Conservation (phyloP, 2,329 filamentous ascomycete genomes). For the Colletotrichum costaricense region DNA sequence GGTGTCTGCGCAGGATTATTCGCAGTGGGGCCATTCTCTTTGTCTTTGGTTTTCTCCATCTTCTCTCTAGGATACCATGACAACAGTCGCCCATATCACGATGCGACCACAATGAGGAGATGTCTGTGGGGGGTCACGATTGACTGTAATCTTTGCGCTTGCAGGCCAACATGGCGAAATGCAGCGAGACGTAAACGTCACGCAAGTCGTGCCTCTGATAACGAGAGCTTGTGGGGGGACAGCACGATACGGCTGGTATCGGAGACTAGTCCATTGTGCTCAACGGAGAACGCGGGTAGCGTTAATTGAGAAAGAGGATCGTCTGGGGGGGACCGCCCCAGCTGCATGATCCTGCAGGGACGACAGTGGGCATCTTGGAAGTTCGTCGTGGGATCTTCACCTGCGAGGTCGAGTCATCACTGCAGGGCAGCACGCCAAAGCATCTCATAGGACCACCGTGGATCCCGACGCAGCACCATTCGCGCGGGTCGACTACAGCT, state of each 20-base stretch:
- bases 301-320: conserved; percentile 6
- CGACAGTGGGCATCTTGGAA: conserved; percentile 8
- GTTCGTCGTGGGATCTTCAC: conserved; percentile 22
- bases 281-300: conserved; percentile 16
- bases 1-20: neutral
- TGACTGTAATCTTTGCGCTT: neutral
- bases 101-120: conserved; percentile 16
- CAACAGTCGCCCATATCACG: neutral
- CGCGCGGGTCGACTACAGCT: conserved; percentile 4
- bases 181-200: conserved; percentile 12
- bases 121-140: conserved; percentile 9
- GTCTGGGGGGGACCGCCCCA: conserved; percentile 7
- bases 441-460: neutral
- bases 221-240: neutral
- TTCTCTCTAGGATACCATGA: conserved; percentile 6
- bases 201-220: neutral
- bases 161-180: neutral
- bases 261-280: neutral
- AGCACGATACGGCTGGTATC: neutral
- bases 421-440: neutral
- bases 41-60: neutral
- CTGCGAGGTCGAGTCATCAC: neutral
- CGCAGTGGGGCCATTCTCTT: neutral
- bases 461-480: conserved; percentile 3
- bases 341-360: conserved; percentile 19